phyloP scores from a whole-genome alignment of 305 asterid genomes.

The Coffea humblotiana region DNA sequence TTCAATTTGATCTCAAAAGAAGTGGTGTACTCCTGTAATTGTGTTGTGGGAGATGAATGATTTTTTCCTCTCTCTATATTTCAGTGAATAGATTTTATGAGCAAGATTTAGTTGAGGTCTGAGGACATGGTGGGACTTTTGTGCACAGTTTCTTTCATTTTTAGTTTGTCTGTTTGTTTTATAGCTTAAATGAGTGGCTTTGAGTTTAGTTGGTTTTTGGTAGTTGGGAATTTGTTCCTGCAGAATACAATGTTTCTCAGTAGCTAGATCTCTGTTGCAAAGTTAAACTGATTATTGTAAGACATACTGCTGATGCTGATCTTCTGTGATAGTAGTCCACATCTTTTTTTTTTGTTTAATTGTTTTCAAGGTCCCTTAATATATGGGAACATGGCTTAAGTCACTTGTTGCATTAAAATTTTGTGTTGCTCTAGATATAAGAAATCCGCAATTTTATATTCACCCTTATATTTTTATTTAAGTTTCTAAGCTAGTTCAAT shows the following conservation, averaged over 20 bases:
- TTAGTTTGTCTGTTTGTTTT: not conserved
- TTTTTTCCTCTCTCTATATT: not conserved
- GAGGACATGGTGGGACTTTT: not conserved
- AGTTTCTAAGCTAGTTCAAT: conserved; percentile 15
- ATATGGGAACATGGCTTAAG: not conserved
- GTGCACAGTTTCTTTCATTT: not conserved
- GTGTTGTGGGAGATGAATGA: not conserved
- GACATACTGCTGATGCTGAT: not conserved
- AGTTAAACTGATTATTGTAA: not conserved
- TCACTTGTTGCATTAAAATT: not conserved
- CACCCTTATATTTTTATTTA: conserved; percentile 9
- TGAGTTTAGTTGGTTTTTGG: not conserved
- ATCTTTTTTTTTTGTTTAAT: too few species aligned
- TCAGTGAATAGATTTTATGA: not conserved
- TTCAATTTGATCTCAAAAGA: not conserved
- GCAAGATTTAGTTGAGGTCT: not conserved
- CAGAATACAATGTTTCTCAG: not conserved
- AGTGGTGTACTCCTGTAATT: not conserved
- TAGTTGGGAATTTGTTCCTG: not conserved
- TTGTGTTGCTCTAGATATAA: not conserved
- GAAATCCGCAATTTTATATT: conserved; percentile 7
- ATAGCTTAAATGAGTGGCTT: not conserved
- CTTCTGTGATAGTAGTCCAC: not conserved
- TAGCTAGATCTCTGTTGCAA: not conserved
- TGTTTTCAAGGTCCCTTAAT: not conserved